Evolutionary conservation across 2,329 filamentous ascomycete species (phyloP), one percentile per base, ranked within the genome.

Genomic region (Aureobasidium subglaciale): DNA sequence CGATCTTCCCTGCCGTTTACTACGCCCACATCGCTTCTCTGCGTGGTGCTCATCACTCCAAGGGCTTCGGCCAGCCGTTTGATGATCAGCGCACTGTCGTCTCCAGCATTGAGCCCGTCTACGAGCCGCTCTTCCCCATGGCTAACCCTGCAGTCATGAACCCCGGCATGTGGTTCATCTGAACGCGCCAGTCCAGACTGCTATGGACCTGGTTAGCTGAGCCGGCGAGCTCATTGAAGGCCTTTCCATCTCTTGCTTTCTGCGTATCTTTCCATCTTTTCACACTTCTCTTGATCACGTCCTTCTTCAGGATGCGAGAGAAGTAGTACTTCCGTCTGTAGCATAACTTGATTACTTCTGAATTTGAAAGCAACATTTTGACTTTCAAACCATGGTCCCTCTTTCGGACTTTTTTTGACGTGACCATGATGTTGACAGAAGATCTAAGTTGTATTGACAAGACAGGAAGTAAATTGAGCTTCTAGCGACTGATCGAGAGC

Each of bases 21-120:
- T 99, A 99, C 63, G 90, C 95, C 0, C 93, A 99, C 71, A 73
- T 99, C 60, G 90, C 91, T 30, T 86, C 90, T 8, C 83, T 84
- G 57, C 88, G 93, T 48, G 90, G 88, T 18, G 84, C 84, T 54
- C 77, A 84, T 3, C 93, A 99, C 61, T 85, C 92, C 64, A 75
- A 79, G 59, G 68, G 68, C 25, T 71, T 67, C 62, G 60, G 58
- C 35, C 24, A 9, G 8, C 4, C 15, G 15, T 22, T 8, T 56
- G 8, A 2, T 40, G 42, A 18, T 10, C 8, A n/a, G 3, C 29
- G 48, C n/a, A 18, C 10, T 4, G 20, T 16, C 41, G 16, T 10
- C 15, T 1, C 27, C 25, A 10, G 25, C 8, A 0, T 2, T 6
- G 43, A 48, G 1, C 43, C 5, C 5, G 24, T 62, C 34, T 58